Base-by-base conservation (phyloP, 305 asterid genomes). In the Fraxinus velutina region DNA sequence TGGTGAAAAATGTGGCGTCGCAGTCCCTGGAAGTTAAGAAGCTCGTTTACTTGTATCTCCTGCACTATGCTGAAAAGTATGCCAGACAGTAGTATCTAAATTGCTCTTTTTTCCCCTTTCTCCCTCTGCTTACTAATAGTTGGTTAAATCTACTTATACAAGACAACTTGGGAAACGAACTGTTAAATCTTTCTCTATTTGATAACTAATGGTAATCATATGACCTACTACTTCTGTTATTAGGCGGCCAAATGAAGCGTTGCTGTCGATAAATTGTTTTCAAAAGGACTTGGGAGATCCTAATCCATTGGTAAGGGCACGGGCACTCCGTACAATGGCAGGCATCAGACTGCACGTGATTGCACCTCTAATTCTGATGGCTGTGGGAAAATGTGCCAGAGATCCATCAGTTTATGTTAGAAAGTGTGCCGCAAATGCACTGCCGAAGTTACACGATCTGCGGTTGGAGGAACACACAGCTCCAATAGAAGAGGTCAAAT, bases 291-390 rank as follows among this genome's bases (percentile, higher is more conserved):
- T 94, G 86, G 98, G 97, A 79, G 98, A 96, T 85, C 88, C 93
- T 4, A 94, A 94, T 83, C 95, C 98, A 17, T 85, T 96, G 87
- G 99, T 94, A 82, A 86, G 99, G 88, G 99, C 98, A 21, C 88
- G 97, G 94, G 97, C 99, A 8, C 95, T 94, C 71, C 97, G 99
- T 37, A 91, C 97, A 60, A 93, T 96, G 98, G 99, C 99, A 24
- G 99, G 99, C 79, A 96, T 93, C 75, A 96, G 99, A 80, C 86
- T 94, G 78, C 98, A 94, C 86, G 95, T 85, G 77, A 93, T 92
- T 88, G 93, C 98, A 15, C 92, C 95, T 21, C 88, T 94, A 83
- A 97, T 92, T 89, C 84, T 94, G 84, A 91, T 86, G 75, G 98
- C 97, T 22, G 93, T 93, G 85, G 92, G 92, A 78, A 94, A 93